These are phyloP conservation scores for Macaranga tanarius DNA, from an alignment of 441 rosid genomes.

Conservation along the genomic window DNA sequence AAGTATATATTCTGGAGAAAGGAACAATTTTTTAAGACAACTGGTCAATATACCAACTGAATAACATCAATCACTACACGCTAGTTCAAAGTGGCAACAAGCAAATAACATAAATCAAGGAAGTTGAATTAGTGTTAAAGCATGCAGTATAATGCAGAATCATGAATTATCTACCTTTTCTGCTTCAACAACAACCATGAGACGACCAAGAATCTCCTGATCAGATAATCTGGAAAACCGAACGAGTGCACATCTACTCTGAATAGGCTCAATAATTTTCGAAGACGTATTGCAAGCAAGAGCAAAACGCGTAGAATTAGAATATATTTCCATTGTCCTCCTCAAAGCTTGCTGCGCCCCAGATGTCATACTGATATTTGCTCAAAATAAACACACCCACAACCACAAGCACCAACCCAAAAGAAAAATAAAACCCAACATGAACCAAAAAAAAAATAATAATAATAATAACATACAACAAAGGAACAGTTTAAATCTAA, in stretches of 20 bases:
- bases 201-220: conserved; percentile 86
- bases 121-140: too few relatives aligned
- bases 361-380: conserved; percentile 75
- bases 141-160: conserved; percentile 8
- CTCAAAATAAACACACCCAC: conserved; percentile 10
- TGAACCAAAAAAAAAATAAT: not conserved
- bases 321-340: conserved; percentile 94
- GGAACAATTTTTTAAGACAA: not conserved
- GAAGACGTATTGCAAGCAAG: conserved; percentile 89
- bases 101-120: conserved; percentile 1
- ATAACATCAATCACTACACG: not conserved
- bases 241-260: conserved; percentile 95
- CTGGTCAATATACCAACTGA: not conserved
- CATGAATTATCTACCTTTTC: conserved; percentile 56
- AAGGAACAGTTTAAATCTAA: not conserved
- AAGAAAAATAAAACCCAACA: not conserved
- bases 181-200: conserved; percentile 77
- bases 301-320: conserved; percentile 90
- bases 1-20: not conserved
- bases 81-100: not conserved
- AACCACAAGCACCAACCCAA: not conserved
- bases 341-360: conserved; percentile 97
- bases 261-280: conserved; percentile 93
- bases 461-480: not conserved
- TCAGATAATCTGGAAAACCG: conserved; percentile 92